Base-by-base conservation (phyloP, 2,329 filamentous ascomycete species). In the Clathrospora elynae region DNA sequence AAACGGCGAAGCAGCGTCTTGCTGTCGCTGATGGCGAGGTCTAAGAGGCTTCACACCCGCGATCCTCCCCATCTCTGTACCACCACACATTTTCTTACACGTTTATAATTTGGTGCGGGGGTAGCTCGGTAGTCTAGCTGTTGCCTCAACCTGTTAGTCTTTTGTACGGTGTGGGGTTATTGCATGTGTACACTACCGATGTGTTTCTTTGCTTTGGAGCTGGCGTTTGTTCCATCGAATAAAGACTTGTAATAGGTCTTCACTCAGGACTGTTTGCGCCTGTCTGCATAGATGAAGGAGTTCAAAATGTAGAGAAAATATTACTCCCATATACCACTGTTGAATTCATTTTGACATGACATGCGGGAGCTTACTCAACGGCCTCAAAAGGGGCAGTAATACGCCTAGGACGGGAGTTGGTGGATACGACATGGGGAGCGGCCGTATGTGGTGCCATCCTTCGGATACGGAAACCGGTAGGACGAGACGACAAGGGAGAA, bases 1-100 rank as follows among this genome's bases (percentile, higher is more conserved):
- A 77, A 68, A 75, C 74, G 37, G 67, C 75, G 12, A 75, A 75
- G 59, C 73, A 77, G 61, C 66, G 75, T 35, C 67, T 78, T 30
- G 75, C 75, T 14, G 73, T 77, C 34, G 70, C 75, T 26, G 75
- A 78, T 53, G 75, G 75, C 30, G 57, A 67, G 47, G 62, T 68
- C 32, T 68, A 52, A 53, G 46, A 50, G 29, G 23, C 12, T 49
- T 49, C 45, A 38, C 34, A 46, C 12, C 25, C 17, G 30, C 14
- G 13, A 32, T 3, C 16, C 19, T 19, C 17, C n/a, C 17, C 11
- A 32, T 36, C 30, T 10, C 18, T 46, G 43, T 42, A 46, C 38
- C 24, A 55, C 39, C 22, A 44, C 34, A 30, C 23, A 39, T 44
- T 39, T 41, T 30, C 26, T 44, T 45, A 18, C 29, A 46, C 49